Evolutionary conservation across 1,284 basidiomycete genomes (phyloP).

Genomic region (Irpex sp.): DNA sequence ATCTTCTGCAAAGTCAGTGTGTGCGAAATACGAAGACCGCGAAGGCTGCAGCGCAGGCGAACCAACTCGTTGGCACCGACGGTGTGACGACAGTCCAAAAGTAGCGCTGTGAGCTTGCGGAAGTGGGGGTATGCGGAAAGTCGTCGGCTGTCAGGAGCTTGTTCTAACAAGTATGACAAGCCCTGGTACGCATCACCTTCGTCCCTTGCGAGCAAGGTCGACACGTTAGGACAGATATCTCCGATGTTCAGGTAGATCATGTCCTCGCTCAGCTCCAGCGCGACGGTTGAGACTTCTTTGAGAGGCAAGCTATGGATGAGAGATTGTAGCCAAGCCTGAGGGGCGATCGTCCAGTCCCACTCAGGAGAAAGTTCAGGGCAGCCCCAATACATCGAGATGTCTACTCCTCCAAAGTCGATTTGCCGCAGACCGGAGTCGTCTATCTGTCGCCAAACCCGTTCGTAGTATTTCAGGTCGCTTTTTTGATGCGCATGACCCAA

Average conservation of each 20-base stretch:
- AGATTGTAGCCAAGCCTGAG: no score
- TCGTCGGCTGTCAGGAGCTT: not conserved
- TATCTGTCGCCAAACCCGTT: no score
- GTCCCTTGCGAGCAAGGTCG: not conserved
- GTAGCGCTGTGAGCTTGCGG: not conserved
- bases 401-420: no score
- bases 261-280: not conserved
- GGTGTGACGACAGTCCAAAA: not conserved
- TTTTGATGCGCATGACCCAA: no score
- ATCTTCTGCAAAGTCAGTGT: not conserved
- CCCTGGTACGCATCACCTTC: not conserved
- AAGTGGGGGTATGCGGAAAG: not conserved
- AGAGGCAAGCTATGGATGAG: not conserved
- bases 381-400: no score
- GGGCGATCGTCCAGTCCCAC: no score
- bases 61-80: not conserved
- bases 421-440: no score
- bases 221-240: not conserved
- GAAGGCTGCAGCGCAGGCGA: not conserved
- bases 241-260: not conserved
- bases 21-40: not conserved
- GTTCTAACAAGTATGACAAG: not conserved
- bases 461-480: no score
- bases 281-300: not conserved
- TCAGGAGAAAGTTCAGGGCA: no score